Evolutionary conservation across 768 basidiomycete genomes (phyloP), one percentile per base, ranked within the genome.

Genomic region (Serendipita sp.): DNA sequence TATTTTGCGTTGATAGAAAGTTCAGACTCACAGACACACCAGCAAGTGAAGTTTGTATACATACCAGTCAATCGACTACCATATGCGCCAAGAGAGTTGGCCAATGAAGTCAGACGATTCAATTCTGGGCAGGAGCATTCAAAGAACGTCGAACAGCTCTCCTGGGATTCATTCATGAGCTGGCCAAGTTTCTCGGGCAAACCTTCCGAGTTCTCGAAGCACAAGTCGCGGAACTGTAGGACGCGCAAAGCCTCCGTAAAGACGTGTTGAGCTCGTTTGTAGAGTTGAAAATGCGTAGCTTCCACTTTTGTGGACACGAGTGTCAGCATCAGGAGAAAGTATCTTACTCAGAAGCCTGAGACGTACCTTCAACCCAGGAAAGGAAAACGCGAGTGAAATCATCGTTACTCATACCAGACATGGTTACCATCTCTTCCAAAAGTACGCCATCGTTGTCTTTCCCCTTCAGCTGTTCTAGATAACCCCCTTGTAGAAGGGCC

Each of bases 51-150:
- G 24, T 24, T 1, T 24, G 24, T 24, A 35, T 45, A 30, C 76
- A 60, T 64, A 85, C 89, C 89, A 18, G 92, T 94, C n/a, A 92
- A 76, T 30, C 92, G 81, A 68, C 85, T 85, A 3, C 92, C 92
- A 68, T 84, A 81, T 3, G 90, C 89, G 15, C 92, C 92, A 1
- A 85, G 82, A 16, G 80, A 76, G 58, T 79, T 75, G 7, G 88
- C 86, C 24, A 94, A 73, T 45, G 68, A 71, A 2, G 83, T 82
- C 7, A 94, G 78, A 69, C 82, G 75, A 71, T 95, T 82, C 16
- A 93, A 75, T 74, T 94, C 89, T 0, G 82, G 79, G 70, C 87
- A 88, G 5, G 88, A 88, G 74, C 88, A 92, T 67, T 93, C 85
- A 70, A 80, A 94, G 7, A 86, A 72, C 47, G 78, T 72, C 38